Evolutionary conservation across 208 protist species (phyloP), one percentile per base, ranked within the genome.

Genomic region (Trypanosoma scelopori): DNA sequence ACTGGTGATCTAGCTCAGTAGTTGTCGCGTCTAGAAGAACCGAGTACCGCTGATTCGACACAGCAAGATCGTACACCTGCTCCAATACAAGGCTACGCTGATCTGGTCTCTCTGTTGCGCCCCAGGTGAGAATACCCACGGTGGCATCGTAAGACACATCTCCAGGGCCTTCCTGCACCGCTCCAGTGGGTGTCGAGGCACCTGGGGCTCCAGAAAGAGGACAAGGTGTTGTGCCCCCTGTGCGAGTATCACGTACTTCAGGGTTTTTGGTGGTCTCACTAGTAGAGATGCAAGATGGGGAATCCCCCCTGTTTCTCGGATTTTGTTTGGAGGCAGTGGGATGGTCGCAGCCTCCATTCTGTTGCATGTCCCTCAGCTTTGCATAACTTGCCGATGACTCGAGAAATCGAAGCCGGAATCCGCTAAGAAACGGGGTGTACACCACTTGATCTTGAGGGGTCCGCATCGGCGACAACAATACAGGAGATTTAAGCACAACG

Each of bases 381-480:
- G 63, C 71, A 46, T 86, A 91, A 5, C 77, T 75, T 12, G 76
- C 51, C 15, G 89, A 89, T 18, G 71, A 61, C 12, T 77, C 74
- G 70, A 83, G 79, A 63, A 92, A 92, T 30, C 82, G 76, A 66
- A 95, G 79, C 16, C 86, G 81, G 46, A 95, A 92, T 22, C 89
- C 89, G 67, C 84, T 91, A 55, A 95, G 78, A 53, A 92, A 72
- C 30, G 89, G 89, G 16, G 72, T 83, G 71, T 95, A 95, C 43
- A 90, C 84, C 9, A 95, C 72, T 61, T 75, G 69, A 35, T 85
- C 78, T 68, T 91, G 78, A 3, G 78, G 78, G 1, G 74, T 56
- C 43, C 84, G 84, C 84, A 92, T 89, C 3, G 68, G 74, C 1
- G 80, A 65, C 9, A 91, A 77, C 48, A 69, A 78, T 50, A 80